Evolutionary conservation across 768 basidiomycete genomes (phyloP), one percentile per base, ranked within the genome.

Genomic region (Suillus ampliporus): DNA sequence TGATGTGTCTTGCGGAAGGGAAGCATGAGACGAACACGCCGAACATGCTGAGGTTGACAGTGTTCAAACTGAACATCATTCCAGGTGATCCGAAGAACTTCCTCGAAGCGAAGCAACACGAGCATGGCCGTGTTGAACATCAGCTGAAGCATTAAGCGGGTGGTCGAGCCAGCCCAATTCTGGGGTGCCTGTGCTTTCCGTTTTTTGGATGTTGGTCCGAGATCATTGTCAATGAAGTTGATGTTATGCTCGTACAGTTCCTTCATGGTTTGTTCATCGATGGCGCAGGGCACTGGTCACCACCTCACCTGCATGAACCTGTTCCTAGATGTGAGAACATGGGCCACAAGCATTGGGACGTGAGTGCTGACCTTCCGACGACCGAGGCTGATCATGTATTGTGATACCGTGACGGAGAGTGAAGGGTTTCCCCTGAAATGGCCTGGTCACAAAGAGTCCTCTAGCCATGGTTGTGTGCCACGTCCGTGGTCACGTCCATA

Each of bases 311-410:
- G 50, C 52, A 19, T 61, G 65, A 17, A 58, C 64, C 70, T 71
- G 15, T 41, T 21, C 21, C 7, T 5, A n/a, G n/a, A n/a, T n/a
- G n/a, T n/a, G n/a, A n/a, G n/a, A n/a, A n/a, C n/a, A n/a, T n/a
- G n/a, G n/a, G n/a, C n/a, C n/a, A n/a, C n/a, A n/a, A n/a, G n/a
- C n/a, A n/a, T n/a, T n/a, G n/a, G n/a, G n/a, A n/a, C n/a, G 19
- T 17, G 17, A 11, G 58, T 63, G n/a, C 44, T 5, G 21, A 72
- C 71, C 66, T 70, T 71, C 0, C 65, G 57, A 7, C 69, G 66
- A 0, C 66, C 61, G 0, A 71, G 61, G 34, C 72, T 73, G 47
- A 70, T 64, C 69, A 71, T 73, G 51, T 71, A 71, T 41, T 68
- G 64, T 2, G 66, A 66, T 1, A 72, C 69, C 9, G 51, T 37